Conservation (phyloP, 2,329 filamentous ascomycete genomes). For the Aspergillus tamarii region DNA sequence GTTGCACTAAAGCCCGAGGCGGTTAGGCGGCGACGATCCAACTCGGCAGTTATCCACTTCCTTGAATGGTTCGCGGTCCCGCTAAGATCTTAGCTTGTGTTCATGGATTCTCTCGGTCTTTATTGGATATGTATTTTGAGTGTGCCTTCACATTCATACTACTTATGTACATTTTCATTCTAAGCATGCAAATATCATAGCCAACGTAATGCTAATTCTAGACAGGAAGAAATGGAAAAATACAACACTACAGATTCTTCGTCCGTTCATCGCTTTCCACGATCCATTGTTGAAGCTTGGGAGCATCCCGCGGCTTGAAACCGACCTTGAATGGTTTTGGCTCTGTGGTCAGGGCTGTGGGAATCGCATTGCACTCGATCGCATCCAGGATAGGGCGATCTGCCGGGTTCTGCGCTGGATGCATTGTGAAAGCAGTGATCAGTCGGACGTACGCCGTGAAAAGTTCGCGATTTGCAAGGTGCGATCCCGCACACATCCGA, state of each 20-base stretch:
- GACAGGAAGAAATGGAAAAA: not conserved
- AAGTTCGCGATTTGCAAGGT: conserved; percentile 66
- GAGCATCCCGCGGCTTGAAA: conserved; percentile 53
- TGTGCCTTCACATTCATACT: not conserved
- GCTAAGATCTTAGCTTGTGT: not conserved
- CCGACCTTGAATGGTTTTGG: conserved; percentile 66
- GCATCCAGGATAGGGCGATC: conserved; percentile 60
- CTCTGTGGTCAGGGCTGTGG: conserved; percentile 63
- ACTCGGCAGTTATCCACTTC: not conserved
- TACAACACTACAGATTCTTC: conserved; percentile 43
- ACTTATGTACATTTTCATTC: conserved; percentile 8
- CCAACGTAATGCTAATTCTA: not conserved
- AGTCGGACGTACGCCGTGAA: conserved; percentile 64
- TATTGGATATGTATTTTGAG: not conserved
- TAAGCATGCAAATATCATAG: not conserved
- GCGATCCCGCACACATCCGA: conserved; percentile 66
- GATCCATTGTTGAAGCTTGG: conserved; percentile 57
- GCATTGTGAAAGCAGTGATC: conserved; percentile 61
- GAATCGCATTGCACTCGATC: conserved; percentile 60
- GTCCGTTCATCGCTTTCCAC: conserved; percentile 56
- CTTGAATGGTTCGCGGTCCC: not conserved
- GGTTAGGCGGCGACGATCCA: not conserved
- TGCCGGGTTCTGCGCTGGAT: conserved; percentile 48
- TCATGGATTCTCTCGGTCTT: not conserved
- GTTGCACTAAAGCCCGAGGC: not conserved